Conservation (phyloP, 495 filamentous ascomycete genomes). For the Neurospora pannonica region DNA sequence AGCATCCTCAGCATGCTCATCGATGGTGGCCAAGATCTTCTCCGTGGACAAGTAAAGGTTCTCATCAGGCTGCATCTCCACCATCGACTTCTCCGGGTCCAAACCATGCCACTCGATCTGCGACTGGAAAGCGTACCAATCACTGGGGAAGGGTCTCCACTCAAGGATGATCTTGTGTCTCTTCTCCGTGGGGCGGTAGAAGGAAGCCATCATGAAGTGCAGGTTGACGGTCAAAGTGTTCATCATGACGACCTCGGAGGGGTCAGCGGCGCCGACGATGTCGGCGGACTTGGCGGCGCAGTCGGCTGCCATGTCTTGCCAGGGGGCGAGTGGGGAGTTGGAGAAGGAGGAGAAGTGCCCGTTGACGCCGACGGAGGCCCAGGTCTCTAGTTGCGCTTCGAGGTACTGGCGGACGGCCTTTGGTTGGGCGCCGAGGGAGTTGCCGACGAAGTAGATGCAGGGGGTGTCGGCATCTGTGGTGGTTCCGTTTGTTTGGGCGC, state of each 20-base stretch:
- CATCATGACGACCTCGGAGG: conserved; percentile 80
- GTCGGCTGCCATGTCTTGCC: conserved; percentile 67
- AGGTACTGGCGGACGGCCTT: conserved; percentile 55
- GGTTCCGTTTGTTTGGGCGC: background rate
- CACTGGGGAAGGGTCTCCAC: conserved; percentile 83
- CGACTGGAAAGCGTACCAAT: conserved; percentile 83
- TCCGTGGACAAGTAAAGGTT: conserved; percentile 51
- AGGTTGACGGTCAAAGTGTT: conserved; percentile 82
- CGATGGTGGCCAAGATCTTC: conserved; percentile 66
- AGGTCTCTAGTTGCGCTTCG: conserved; percentile 66
- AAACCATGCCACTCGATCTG: conserved; percentile 69
- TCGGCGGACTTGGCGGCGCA: conserved; percentile 63
- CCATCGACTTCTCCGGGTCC: conserved; percentile 54
- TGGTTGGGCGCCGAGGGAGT: conserved; percentile 86
- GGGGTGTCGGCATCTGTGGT: conserved; percentile 19
- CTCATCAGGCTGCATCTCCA: conserved; percentile 56
- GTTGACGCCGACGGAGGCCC: conserved; percentile 79
- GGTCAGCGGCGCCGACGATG: conserved; percentile 62
- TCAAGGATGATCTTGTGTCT: conserved; percentile 82
- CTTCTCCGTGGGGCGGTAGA: conserved; percentile 64
- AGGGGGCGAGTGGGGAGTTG: conserved; percentile 56
- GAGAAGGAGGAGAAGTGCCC: conserved; percentile 75
- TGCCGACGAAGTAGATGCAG: conserved; percentile 83
- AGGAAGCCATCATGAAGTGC: conserved; percentile 79
- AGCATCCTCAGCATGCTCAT: conserved; percentile 63